phyloP scores from a whole-genome alignment of 2,329 filamentous ascomycete genomes.

The Zymoseptoria ardabiliae region DNA sequence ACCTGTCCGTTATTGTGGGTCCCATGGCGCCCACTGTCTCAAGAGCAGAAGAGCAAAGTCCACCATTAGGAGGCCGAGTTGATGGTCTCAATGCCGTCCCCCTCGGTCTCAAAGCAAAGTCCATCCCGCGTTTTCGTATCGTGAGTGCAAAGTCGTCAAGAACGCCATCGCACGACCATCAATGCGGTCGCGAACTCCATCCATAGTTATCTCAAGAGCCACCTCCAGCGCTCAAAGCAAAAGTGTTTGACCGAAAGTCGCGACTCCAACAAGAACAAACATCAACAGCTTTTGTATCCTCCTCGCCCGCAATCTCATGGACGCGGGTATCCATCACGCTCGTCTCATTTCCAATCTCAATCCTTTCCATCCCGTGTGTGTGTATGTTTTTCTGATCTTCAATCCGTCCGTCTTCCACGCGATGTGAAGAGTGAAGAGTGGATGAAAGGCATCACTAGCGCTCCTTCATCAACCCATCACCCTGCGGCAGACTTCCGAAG shows the following conservation, averaged over 20 bases:
- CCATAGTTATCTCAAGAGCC: neutral
- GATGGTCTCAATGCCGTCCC: neutral
- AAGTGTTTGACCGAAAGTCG: neutral
- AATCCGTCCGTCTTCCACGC: neutral
- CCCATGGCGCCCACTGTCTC: neutral
- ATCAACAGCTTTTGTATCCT: neutral
- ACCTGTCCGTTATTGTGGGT: neutral
- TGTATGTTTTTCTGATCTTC: neutral
- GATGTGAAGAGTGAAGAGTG: neutral
- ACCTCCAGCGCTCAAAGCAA: neutral
- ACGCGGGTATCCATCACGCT: neutral
- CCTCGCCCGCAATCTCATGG: neutral
- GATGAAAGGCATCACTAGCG: neutral
- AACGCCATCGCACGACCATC: neutral
- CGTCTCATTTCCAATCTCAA: neutral
- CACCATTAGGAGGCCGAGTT: neutral
- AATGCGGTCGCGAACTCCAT: neutral
- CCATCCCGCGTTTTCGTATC: neutral
- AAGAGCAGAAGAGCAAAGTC: neutral
- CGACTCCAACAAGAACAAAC: neutral
- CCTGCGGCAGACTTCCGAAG: neutral
- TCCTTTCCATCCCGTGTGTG: neutral
- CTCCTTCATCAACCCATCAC: neutral
- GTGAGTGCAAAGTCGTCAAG: neutral
- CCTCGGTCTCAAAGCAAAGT: neutral